These are phyloP conservation scores for Brassica juncea DNA, from an alignment of 345 rosid genomes.

Conservation along the genomic window DNA sequence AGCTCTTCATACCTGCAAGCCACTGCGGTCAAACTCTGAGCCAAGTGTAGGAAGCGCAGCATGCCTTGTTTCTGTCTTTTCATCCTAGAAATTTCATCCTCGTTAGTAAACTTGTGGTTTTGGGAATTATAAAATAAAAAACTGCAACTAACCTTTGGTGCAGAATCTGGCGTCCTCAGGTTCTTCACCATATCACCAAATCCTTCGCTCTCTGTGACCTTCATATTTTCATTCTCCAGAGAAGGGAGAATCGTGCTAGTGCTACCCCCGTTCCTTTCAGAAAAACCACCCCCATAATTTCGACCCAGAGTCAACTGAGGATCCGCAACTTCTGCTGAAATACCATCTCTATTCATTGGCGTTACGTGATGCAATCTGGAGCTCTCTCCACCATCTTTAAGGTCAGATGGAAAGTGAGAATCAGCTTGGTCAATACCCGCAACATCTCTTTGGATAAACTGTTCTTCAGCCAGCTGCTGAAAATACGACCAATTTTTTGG, in stretches of 20 bases:
- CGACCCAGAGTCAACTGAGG: slow-evolving; percentile 51
- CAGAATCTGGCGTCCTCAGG: slow-evolving; percentile 51
- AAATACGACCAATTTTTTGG: slow-evolving; percentile 85
- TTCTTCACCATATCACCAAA: slow-evolving; percentile 67
- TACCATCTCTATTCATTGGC: slow-evolving; percentile 44
- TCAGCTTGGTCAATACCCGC: slow-evolving; percentile 62
- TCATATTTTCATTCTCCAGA: slow-evolving; percentile 40
- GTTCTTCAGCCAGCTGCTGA: slow-evolving; percentile 75
- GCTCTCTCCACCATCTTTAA: slow-evolving; percentile 42
- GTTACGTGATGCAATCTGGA: slow-evolving; percentile 42
- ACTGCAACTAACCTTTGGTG: slow-evolving; percentile 54
- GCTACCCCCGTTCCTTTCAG: slow-evolving; percentile 40
- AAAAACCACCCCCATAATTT: slow-evolving; percentile 39
- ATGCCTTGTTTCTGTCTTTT: slow-evolving; percentile 51
- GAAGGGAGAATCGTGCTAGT: slow-evolving; percentile 30
- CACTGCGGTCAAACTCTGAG: slow-evolving; percentile 62
- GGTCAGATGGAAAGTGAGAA: slow-evolving; percentile 42
- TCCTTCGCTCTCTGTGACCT: slow-evolving; percentile 60
- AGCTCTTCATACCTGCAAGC: slow-evolving; percentile 67
- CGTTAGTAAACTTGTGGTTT: slow-evolving; percentile 12
- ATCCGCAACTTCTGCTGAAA: slow-evolving; percentile 42
- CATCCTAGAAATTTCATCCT: slow-evolving; percentile 53
- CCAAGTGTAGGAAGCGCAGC: slow-evolving; percentile 55
- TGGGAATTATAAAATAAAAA: slow-evolving; percentile 24
- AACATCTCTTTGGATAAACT: slow-evolving; percentile 53